Evolutionary conservation across 2,329 filamentous ascomycete genomes (phyloP), one percentile per base, ranked within the genome.

Genomic region (Zasmidium angulare): DNA sequence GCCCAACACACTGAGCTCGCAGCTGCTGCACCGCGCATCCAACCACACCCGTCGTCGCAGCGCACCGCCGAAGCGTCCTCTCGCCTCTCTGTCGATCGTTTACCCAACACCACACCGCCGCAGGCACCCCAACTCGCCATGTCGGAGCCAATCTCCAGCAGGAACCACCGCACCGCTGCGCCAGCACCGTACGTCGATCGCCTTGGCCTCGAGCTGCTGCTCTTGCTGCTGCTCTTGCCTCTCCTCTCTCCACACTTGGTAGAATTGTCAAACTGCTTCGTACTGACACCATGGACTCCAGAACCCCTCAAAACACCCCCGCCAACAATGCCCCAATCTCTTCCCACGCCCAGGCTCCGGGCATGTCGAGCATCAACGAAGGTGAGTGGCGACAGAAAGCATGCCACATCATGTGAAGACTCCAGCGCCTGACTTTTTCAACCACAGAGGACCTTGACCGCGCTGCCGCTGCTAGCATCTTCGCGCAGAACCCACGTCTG

Each of bases 301-400:
- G 95, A 73, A 99, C 95, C 74, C 95, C 95, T 74, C 95, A 99
- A 81, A 99, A 99, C 83, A 99, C 95, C 58, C 95, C 95, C 69
- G 89, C 91, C 68, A 92, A 87, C 80, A 93, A 93, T 82, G 95
- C 96, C 68, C 95, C 95, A 67, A 98, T 99, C 79, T 96, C 93
- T 55, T 98, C 93, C 64, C 93, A 95, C 79, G 95, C 96, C 69
- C 92, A 96, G 81, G 91, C 96, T 80, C 95, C 95, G 64, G 91
- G 89, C 68, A 89, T 99, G 65, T 83, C 91, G 68, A 97, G 91
- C 78, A 98, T 99, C 82, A 95, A 93, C 78, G 95, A 99, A 87
- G 95, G 95, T 98, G 80, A 77, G 85, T 82, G 40, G 58, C 56
- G 51, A 49, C 51, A 9, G 36, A 4, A 7, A n/a, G 6, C 14